A percentile compares a stretch with the other conserved stretches of the same genome.
These are phyloP conservation scores for Aspergillus felis DNA, from an alignment of 2,329 filamentous ascomycete species.

Conservation along the genomic window DNA sequence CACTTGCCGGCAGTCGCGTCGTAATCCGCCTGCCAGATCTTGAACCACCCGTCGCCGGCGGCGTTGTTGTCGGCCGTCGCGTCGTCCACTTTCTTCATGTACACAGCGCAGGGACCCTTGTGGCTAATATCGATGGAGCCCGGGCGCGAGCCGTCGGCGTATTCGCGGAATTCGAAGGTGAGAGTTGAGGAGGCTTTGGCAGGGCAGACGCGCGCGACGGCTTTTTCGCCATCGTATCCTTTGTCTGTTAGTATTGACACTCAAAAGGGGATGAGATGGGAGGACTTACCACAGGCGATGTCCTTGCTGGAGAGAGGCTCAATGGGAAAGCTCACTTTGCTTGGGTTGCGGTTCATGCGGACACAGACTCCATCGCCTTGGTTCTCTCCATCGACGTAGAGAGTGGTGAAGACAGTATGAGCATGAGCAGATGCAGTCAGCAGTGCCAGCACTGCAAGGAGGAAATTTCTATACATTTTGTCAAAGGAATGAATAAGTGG, in stretches of 20 bases:
- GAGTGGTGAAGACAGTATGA: conserved; percentile 62
- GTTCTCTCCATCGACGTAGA: conserved; percentile 58
- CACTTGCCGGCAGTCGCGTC: conserved; percentile 54
- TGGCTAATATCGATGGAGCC: conserved; percentile 59
- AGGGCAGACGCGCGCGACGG: conserved; percentile 47
- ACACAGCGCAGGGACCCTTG: conserved; percentile 68
- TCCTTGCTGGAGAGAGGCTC: conserved; percentile 54
- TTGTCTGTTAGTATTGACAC: no score
- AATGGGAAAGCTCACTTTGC: conserved; percentile 56
- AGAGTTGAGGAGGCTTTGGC: conserved; percentile 52
- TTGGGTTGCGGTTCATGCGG: conserved; percentile 57
- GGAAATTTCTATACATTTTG: neutral
- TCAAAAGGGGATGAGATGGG: no score
- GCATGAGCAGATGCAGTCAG: conserved; percentile 26
- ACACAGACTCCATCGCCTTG: conserved; percentile 71
- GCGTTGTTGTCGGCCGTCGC: conserved; percentile 50
- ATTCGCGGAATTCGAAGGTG: conserved; percentile 64
- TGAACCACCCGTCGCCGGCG: conserved; percentile 70
- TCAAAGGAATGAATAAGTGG: neutral
- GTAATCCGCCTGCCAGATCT: conserved; percentile 69
- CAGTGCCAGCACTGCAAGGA: neutral
- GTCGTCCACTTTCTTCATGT: conserved; percentile 65
- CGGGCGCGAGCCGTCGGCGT: conserved; percentile 52
- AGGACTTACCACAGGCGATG: conserved; percentile 65
- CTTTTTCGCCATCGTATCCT: conserved; percentile 43